phyloP scores from a whole-genome alignment of 129 eudicot genomes.

The Gnaphalium uliginosum region DNA sequence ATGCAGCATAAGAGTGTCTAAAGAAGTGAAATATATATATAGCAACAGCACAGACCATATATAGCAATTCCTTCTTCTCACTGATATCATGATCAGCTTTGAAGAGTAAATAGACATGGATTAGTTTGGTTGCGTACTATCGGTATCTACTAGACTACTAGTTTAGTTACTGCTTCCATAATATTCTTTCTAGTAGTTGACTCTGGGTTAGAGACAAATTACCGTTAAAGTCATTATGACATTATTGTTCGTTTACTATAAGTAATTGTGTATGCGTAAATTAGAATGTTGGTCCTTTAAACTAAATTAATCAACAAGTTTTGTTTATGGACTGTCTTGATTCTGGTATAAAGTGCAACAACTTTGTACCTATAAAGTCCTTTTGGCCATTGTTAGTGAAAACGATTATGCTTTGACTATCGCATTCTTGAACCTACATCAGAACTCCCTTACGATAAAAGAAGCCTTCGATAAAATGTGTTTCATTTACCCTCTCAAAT shows the following conservation, averaged over 20 bases:
- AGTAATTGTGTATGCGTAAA: too few relatives aligned
- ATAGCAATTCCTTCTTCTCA: background rate
- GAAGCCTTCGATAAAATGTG: too few relatives aligned
- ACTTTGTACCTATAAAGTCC: too few relatives aligned
- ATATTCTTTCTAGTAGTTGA: constrained; percentile 1
- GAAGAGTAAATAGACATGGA: background rate
- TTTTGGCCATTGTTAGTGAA: too few relatives aligned
- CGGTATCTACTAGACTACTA: constrained; percentile 18
- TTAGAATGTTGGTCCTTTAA: too few relatives aligned
- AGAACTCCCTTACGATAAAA: too few relatives aligned
- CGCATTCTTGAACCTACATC: too few relatives aligned
- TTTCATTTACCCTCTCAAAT: too few relatives aligned
- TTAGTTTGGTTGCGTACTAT: background rate
- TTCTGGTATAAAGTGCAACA: too few relatives aligned
- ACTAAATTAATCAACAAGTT: too few relatives aligned
- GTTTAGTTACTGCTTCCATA: constrained; percentile 14
- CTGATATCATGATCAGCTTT: constrained; percentile 1
- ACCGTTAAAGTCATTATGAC: background rate
- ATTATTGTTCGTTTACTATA: background rate
- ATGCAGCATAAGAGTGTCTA: constrained; percentile 29
- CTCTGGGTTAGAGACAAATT: background rate
- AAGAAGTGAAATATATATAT: background rate
- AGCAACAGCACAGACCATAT: background rate
- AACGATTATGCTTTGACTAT: too few relatives aligned
- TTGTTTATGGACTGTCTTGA: too few relatives aligned